Conservation (phyloP, 371 early-diverging fungal genomes). For the Zopfochytrium polystomum region DNA sequence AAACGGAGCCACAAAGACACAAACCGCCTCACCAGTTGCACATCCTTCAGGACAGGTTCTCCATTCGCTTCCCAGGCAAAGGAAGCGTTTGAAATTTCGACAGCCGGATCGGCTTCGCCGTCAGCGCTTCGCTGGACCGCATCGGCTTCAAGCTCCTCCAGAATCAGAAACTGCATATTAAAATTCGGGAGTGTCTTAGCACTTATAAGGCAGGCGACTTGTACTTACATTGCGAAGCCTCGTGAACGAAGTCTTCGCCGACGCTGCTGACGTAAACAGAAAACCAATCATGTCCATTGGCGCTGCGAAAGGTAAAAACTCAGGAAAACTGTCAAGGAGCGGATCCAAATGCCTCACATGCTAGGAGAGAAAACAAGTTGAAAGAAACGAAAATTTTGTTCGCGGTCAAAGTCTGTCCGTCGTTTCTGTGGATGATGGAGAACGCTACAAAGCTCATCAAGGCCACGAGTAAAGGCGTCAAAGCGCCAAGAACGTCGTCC, state of each 20-base stretch:
- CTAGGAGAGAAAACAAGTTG: no score
- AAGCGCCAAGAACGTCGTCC: conserved; percentile 34
- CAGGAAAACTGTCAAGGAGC: conserved; percentile 37
- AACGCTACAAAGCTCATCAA: conserved; percentile 74
- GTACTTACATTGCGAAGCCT: conserved; percentile 71
- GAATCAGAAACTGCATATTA: conserved; percentile 61
- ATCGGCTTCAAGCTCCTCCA: conserved; percentile 67
- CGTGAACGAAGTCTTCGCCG: conserved; percentile 10
- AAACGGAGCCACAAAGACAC: no score
- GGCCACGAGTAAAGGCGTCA: conserved; percentile 76
- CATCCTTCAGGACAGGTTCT: no score
- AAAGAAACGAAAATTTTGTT: no score
- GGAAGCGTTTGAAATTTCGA: conserved; percentile 3
- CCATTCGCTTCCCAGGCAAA: conserved; percentile 13
- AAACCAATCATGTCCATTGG: conserved; percentile 7
- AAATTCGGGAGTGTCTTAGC: conserved; percentile 58
- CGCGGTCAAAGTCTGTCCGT: conserved; percentile 58
- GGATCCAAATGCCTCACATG: conserved; percentile 75
- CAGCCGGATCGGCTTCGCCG: background rate
- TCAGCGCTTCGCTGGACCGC: conserved; percentile 14
- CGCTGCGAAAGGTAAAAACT: no score
- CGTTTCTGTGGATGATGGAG: conserved; percentile 42
- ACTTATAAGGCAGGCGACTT: no score
- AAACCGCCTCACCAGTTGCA: no score
- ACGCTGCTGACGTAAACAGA: conserved; percentile 14